Evolutionary conservation across 768 basidiomycete genomes (phyloP).

Genomic region (Tubosaeta sp.): DNA sequence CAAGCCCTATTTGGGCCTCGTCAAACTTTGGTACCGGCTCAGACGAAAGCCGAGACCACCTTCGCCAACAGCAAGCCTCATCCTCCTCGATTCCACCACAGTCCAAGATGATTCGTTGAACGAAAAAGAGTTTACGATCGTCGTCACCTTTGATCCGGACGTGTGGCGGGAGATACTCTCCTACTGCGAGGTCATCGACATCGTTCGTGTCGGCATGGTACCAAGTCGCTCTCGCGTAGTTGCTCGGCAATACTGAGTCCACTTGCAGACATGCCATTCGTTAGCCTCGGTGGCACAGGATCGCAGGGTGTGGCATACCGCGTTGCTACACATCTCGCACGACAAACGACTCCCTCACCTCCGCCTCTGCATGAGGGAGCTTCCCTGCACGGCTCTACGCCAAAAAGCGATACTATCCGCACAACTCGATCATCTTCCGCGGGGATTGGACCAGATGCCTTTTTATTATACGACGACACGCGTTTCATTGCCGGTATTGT

Average conservation of each 20-base stretch:
- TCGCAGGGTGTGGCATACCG: constrained; percentile 3
- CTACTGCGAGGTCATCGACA: constrained; percentile 11
- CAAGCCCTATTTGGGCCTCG: neutral
- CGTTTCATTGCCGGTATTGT: neutral
- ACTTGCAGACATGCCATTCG: constrained; percentile 2
- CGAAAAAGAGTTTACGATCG: neutral
- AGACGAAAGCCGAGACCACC: constrained; percentile 1
- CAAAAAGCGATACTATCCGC: constrained; percentile 4
- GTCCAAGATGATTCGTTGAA: neutral
- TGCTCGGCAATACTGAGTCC: neutral
- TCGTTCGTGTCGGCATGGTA: constrained; percentile 8
- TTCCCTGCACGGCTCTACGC: neutral
- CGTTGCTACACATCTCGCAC: constrained; percentile 1
- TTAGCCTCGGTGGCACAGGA: neutral
- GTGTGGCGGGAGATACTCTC: constrained; percentile 8
- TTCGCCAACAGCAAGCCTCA: neutral
- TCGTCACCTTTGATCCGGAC: constrained; percentile 1
- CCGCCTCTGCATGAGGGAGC: neutral
- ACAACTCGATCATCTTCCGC: constrained; percentile 4
- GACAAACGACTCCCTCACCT: constrained; percentile 6
- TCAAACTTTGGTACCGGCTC: neutral
- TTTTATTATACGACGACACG: neutral
- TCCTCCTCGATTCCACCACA: neutral
- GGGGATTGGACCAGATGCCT: neutral
- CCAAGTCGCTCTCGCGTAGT: neutral